Percentiles rank a stretch among this genome's conserved stretches.
These are phyloP conservation scores for Aspergillus funiculosus DNA, from an alignment of 495 filamentous ascomycete species.

Conservation along the genomic window DNA sequence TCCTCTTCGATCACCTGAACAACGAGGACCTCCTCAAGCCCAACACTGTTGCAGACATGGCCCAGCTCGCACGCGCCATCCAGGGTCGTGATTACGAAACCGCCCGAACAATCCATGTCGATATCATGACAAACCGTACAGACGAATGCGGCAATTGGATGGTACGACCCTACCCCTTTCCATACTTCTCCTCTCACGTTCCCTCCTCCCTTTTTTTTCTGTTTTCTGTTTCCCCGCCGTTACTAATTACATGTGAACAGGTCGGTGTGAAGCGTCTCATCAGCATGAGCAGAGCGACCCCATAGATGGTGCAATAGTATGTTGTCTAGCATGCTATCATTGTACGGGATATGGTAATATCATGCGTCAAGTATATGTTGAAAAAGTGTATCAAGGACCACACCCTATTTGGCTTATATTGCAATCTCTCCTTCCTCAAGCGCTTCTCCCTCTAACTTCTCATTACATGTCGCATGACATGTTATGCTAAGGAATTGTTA, in stretches of 20 bases:
- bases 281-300: conserved; percentile 80
- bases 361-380: no score
- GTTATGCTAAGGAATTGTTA: conserved; percentile 1
- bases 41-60: conserved; percentile 70
- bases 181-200: no score
- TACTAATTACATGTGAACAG: conserved; percentile 35
- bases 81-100: conserved; percentile 66
- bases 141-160: conserved; percentile 94
- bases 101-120: conserved; percentile 69
- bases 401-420: no score
- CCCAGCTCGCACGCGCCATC: conserved; percentile 60
- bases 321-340: neutral
- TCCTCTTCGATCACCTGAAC: conserved; percentile 94
- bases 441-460: no score
- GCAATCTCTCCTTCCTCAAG: no score
- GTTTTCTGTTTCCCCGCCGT: conserved; percentile 6
- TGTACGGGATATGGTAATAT: neutral
- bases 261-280: conserved; percentile 89
- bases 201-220: neutral
- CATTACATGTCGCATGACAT: no score
- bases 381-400: no score
- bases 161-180: conserved; percentile 55
- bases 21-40: conserved; percentile 83
- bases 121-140: conserved; percentile 74
- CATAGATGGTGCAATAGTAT: conserved; percentile 22